Base-by-base conservation (phyloP, 306 rosid genomes). In the Begonia peltatifolia region DNA sequence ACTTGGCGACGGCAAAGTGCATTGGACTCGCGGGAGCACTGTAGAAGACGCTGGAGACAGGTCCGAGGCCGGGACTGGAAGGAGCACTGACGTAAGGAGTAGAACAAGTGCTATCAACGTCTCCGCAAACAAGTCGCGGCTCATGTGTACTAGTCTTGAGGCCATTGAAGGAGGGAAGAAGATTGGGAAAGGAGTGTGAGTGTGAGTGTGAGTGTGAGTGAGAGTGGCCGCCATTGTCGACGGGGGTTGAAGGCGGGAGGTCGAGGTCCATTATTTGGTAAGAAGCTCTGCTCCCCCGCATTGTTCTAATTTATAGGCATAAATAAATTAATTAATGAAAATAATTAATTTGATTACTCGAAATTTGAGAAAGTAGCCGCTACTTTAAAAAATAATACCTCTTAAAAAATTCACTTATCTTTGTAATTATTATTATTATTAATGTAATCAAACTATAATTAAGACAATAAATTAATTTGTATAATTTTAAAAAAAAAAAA, bases 21-120 rank as follows among this genome's bases (percentile, higher is more conserved):
- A 83, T 71, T 52, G 99, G 99, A 48, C 99, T 87, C 0, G 94
- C 87, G 9, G 99, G 99, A 2, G 96, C 96, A 5, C 99, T 92
- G 79, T 92, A 92, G 66, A 71, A 87, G 50, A 87, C 83, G 4
- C 94, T 93, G 9, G 75, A 11, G 2, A 63, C 63, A 9, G 79
- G 70, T 10, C 73, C 78, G 0, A 87, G 84, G 41, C 93, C 94
- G 6, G 96, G 99, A 47, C 99, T 92, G 2, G 99, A 92, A 9
- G 99, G 94, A 0, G 96, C 96, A 43, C 96, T 83, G 9, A 92
- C 94, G 69, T 81, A 92, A 10, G 99, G 99, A 9, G 96, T 92
- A 38, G 99, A 92, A 51, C 94, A 92, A 18, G 65, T 75, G 59
- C 99, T 92, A 41, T 92, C 96, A 0, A 69, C 18, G 66, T 87